phyloP scores from a whole-genome alignment of 1,284 basidiomycete genomes.

The Cryptococcus depauperatus region DNA sequence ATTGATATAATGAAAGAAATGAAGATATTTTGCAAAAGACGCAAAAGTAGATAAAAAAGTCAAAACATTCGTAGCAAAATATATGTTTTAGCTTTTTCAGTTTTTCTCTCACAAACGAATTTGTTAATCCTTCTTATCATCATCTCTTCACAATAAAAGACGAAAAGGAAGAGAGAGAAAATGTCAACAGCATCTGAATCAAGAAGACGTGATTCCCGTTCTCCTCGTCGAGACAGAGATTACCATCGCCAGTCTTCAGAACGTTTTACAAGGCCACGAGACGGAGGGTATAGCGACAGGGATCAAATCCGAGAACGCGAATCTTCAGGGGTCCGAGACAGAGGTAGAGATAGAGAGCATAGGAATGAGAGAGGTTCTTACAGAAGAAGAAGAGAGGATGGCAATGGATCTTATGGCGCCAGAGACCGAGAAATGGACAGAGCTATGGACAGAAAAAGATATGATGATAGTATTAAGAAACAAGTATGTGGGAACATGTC shows the following conservation, averaged over 20 bases:
- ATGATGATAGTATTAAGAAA: conserved; percentile 26
- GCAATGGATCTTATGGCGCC: conserved; percentile 12
- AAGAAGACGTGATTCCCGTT: conserved; percentile 11
- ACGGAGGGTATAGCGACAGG: conserved; percentile 20
- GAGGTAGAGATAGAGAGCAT: conserved; percentile 4
- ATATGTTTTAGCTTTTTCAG: not conserved
- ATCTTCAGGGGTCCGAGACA: not conserved
- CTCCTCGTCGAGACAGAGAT: conserved; percentile 9
- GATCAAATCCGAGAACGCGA: conserved; percentile 6
- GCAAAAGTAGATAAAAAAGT: not conserved
- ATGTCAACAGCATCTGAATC: conserved; percentile 13
- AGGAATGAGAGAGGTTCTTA: not conserved
- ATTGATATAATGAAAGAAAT: too few species aligned
- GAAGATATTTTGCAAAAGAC: not conserved
- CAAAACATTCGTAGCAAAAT: not conserved
- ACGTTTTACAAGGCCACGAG: conserved; percentile 13
- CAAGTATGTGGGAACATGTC: too few species aligned
- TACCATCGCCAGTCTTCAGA: not conserved
- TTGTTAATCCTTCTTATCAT: not conserved
- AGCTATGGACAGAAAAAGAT: conserved; percentile 31
- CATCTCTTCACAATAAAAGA: too few species aligned
- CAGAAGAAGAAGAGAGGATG: not conserved
- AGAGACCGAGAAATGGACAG: conserved; percentile 37
- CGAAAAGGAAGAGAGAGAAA: too few species aligned
- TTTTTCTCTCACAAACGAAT: not conserved